A percentile compares a stretch with the other conserved stretches of the same genome.
Evolutionary conservation across 257 asterid species (phyloP).

Genomic region (Gentiana straminea): DNA sequence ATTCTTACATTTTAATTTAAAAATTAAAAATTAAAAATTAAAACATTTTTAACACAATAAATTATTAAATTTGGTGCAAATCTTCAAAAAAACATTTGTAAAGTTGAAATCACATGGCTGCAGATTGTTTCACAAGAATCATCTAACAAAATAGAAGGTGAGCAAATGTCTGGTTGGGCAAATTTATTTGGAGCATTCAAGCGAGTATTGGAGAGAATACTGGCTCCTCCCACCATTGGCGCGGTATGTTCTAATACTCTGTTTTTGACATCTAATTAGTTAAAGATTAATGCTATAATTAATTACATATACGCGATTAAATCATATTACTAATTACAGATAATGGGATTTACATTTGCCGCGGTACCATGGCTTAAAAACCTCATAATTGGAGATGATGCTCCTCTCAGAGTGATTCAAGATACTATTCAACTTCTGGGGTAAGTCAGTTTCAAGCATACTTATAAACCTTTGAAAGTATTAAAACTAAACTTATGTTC

Average conservation of each 20-base stretch:
- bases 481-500: too few relatives aligned
- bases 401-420: constrained; percentile 64
- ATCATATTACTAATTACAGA: constrained; percentile 21
- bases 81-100: too few relatives aligned
- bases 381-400: constrained; percentile 56
- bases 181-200: constrained; percentile 18
- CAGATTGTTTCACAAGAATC: constrained; percentile 10
- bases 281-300: background rate
- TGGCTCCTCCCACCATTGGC: constrained; percentile 65
- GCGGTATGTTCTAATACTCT: constrained; percentile 34
- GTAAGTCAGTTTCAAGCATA: constrained; percentile 18
- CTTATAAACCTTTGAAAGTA: too few relatives aligned
- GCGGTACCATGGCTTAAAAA: constrained; percentile 48
- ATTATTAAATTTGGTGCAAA: too few relatives aligned
- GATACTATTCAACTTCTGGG: constrained; percentile 60
- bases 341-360: constrained; percentile 60
- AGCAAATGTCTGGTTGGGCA: constrained; percentile 17
- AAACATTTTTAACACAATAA: too few relatives aligned
- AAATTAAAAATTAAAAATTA: too few relatives aligned
- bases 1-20: too few relatives aligned
- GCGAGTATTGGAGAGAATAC: constrained; percentile 45
- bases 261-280: too few relatives aligned
- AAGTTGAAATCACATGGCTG: background rate
- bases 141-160: background rate
- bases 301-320: background rate